Conservation (phyloP, 1,284 basidiomycete genomes). For the Wolfiporia cocos region DNA sequence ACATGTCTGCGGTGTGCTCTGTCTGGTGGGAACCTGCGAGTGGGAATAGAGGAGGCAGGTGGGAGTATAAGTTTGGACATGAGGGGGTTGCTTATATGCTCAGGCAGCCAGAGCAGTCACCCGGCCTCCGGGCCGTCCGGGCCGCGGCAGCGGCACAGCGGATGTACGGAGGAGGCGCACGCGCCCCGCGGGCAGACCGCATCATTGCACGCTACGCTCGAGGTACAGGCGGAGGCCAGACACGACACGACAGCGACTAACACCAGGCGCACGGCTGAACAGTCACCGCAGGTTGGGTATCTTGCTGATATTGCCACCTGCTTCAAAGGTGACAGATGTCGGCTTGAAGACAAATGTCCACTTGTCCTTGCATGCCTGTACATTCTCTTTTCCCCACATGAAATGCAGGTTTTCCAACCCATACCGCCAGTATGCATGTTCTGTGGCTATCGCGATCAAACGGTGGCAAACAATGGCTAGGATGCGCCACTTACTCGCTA, state of each 20-base stretch:
- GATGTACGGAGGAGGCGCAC: too few relatives aligned
- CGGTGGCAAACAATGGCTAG: too few relatives aligned
- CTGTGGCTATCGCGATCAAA: conserved; percentile 6
- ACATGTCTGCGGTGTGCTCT: conserved; percentile 15
- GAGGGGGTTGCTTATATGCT: conserved; percentile 1
- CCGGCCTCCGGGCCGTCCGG: conserved; percentile 2
- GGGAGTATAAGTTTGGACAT: not conserved
- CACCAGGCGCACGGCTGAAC: too few relatives aligned
- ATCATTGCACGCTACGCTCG: too few relatives aligned
- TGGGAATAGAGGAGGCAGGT: conserved; percentile 1
- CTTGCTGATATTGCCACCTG: too few relatives aligned
- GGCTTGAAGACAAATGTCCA: conserved; percentile 21
- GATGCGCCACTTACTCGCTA: conserved; percentile 18
- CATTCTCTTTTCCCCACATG: conserved; percentile 17
- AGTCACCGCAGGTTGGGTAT: too few relatives aligned
- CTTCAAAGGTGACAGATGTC: conserved; percentile 4
- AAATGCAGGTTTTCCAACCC: conserved; percentile 15
- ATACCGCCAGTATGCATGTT: conserved; percentile 15
- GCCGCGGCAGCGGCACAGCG: not conserved
- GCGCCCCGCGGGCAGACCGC: too few relatives aligned
- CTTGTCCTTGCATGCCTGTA: conserved; percentile 18
- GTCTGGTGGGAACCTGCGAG: not conserved
- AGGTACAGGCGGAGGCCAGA: too few relatives aligned
- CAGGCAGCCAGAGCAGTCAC: not conserved
- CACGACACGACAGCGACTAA: too few relatives aligned